Conservation (phyloP, 176 grass and related monocot genomes). For the Tuctoria greenei region DNA sequence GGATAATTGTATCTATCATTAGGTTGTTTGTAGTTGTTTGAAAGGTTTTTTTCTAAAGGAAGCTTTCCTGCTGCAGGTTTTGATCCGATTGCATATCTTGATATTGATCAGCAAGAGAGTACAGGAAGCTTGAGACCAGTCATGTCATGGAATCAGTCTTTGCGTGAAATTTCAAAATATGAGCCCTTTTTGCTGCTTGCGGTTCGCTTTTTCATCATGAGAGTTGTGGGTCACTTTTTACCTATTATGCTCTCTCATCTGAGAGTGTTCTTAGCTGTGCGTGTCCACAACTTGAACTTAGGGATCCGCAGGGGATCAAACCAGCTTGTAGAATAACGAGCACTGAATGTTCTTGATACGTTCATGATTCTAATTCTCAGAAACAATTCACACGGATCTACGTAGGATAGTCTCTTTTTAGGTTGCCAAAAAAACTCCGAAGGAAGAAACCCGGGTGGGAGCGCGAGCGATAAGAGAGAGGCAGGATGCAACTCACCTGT, state of each 20-base stretch:
- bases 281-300: constrained; percentile 43
- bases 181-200: constrained; percentile 51
- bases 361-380: no score
- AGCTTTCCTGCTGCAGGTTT: constrained; percentile 45
- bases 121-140: constrained; percentile 31
- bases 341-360: constrained; percentile 44
- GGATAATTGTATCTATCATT: no score
- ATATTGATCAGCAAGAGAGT: constrained; percentile 44
- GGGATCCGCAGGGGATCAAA: constrained; percentile 46
- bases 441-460: no score
- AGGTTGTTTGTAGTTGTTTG: constrained; percentile 2
- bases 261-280: constrained; percentile 49
- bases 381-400: no score
- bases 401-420: no score
- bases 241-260: constrained; percentile 37
- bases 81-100: constrained; percentile 57
- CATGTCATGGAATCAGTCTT: constrained; percentile 20
- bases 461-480: no score
- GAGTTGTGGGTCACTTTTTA: constrained; percentile 6
- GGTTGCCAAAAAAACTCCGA: no score
- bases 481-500: no score
- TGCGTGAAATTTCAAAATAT: constrained; percentile 34
- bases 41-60: constrained; percentile 13
- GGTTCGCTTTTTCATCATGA: constrained; percentile 57
- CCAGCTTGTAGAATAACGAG: constrained; percentile 56